Evolutionary conservation across 495 filamentous ascomycete species (phyloP).

Genomic region (Aspergillus indologenus): DNA sequence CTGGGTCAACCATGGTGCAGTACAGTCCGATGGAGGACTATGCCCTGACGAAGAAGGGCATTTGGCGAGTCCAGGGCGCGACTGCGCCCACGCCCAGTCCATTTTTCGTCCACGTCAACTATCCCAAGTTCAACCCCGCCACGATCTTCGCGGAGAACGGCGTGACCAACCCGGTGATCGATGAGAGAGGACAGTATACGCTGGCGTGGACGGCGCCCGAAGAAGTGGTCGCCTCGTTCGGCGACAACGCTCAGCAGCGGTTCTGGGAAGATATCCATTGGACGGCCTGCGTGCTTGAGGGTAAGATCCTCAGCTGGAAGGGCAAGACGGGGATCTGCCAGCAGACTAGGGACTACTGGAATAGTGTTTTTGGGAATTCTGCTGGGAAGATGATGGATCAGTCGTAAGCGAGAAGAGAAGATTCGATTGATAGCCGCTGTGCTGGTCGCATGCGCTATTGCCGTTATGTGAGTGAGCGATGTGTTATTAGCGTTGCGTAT

Average conservation of each 20-base stretch:
- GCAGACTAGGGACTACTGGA: constrained; percentile 26
- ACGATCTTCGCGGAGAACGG: constrained; percentile 35
- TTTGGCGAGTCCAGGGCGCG: constrained; percentile 24
- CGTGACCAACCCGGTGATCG: constrained; percentile 29
- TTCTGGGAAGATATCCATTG: constrained; percentile 50
- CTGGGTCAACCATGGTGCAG: constrained; percentile 42
- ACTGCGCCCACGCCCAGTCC: constrained; percentile 19
- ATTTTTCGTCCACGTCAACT: constrained; percentile 51
- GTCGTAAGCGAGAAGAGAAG: not conserved
- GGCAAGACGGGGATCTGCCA: constrained; percentile 30
- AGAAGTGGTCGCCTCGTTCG: constrained; percentile 35
- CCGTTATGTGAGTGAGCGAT: no score
- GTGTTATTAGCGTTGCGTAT: no score
- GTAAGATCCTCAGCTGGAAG: constrained; percentile 36
- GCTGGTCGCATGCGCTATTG: not conserved
- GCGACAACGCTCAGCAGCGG: constrained; percentile 45
- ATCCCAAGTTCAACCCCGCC: constrained; percentile 49
- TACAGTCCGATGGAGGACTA: constrained; percentile 42
- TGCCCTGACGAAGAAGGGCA: constrained; percentile 22
- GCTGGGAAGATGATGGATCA: not conserved
- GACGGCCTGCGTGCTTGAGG: constrained; percentile 46
- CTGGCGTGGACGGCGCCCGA: constrained; percentile 44
- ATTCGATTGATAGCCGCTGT: not conserved
- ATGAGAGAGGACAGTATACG: constrained; percentile 33
- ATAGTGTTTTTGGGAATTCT: constrained; percentile 22